Evolutionary conservation across 2,329 filamentous ascomycete species (phyloP), one percentile per base, ranked within the genome.

Genomic region (Gnomoniopsis sp.): DNA sequence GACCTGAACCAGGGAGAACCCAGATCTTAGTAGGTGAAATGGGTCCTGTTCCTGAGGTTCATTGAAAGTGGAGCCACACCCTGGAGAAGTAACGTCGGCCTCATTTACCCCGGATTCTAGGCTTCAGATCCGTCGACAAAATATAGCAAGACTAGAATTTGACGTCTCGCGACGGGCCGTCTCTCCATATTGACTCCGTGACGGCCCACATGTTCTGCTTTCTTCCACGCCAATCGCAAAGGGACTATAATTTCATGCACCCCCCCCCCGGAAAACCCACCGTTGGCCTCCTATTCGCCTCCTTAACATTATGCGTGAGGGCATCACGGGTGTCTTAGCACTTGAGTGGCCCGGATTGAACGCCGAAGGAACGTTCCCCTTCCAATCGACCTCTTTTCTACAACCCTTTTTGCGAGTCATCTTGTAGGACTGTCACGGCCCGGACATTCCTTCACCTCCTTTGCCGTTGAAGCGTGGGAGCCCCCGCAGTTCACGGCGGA

Each of bases 101-200:
- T 44, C 41, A 17, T 19, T 10, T 19, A n/a, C 41, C 19, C 19
- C n/a, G 17, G 19, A 44, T n/a, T 10, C 15, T 21, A 19, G 41
- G 41, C 41, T 15, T 44, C 17, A 19, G 8, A 44, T 19, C 41
- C 43, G 19, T n/a, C 14, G 30, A 22, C 34, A 21, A 11, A 21
- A 30, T 38, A 44, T 48, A 47, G 4, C 53, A 14, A 49, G 44
- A 30, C 44, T 43, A 3, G 12, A 2, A 2, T 47, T 48, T 36
- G 15, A 48, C 36, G 43, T 51, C 46, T 46, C 59, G 56, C 59
- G 53, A 61, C 59, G 59, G 59, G 23, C 59, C 59, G 59, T 51
- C 50, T 59, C 59, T 61, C 59, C 59, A 59, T 49, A 56, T 59
- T 59, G 50, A 19, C 53, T 26, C 36, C 49, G 44, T 15, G 46